Evolutionary conservation across 2,329 filamentous ascomycete genomes (phyloP), one percentile per base, ranked within the genome.

Genomic region (Pseudocercospora fuligena): DNA sequence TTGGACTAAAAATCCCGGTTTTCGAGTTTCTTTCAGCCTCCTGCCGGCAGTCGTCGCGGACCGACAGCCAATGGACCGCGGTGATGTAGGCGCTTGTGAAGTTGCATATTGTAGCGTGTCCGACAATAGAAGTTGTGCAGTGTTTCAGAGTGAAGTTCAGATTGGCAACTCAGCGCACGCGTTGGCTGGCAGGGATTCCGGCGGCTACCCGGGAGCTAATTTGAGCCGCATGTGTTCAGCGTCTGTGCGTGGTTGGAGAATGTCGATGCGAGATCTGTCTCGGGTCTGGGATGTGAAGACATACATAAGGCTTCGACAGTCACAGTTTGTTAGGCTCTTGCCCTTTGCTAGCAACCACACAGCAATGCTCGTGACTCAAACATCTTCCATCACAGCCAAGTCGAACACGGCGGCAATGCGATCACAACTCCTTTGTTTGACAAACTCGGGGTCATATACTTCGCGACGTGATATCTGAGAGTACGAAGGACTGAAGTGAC

Each of bases 21-120:
- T 49, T 14, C 43, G 16, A 43, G 40, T 21, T 40, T 36, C 33
- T 33, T 33, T 51, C 49, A 54, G 61, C 54, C 51, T 61, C 21
- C 21, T 59, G 46, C 16, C 43, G 61, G 27, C 53, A 61, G 47
- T 57, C 19, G 53, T 12, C 23, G 65, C 29, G 60, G 12, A 21
- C 21, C 57, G 51, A 60, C 56, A 61, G 62, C 68, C 67, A 70
- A 68, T 70, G n/a, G 29, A 64, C 60, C 19, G 16, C n/a, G 46
- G 57, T 27, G 46, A 57, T 61, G 66, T 64, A 27, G 69, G 64
- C 69, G 69, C 56, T 59, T 60, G 60, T 68, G 69, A 71, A 58
- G 63, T 62, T 43, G 21, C n/a, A 58, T 56, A 54, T 61, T 46
- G 56, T 64, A 14, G 67, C 57, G 57, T 40, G 65, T 66, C 69